Percentiles rank a stretch among this genome's conserved stretches.
Conservation (phyloP, 2,329 filamentous ascomycete species). For the Aspergillus fischeri region DNA sequence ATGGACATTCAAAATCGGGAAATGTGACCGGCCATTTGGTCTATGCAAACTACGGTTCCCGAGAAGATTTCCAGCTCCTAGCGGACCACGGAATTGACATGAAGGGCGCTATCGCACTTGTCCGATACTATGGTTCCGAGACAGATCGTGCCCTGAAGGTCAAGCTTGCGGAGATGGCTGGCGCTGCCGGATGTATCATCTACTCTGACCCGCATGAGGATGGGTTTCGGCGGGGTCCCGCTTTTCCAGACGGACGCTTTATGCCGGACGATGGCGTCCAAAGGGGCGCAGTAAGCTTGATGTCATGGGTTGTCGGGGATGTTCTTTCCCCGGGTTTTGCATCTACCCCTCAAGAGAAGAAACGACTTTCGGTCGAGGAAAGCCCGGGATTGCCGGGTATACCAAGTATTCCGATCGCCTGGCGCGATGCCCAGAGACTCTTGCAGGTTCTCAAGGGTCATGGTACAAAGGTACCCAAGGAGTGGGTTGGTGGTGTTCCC, state of each 20-base stretch:
- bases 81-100: conserved; percentile 67
- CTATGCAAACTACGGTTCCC: conserved; percentile 88
- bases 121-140: conserved; percentile 74
- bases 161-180: conserved; percentile 81
- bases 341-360: conserved; percentile 44
- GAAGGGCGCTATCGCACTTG: conserved; percentile 76
- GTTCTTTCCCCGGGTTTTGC: conserved; percentile 87
- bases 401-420: conserved; percentile 83
- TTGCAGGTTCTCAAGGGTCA: conserved; percentile 71
- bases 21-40: conserved; percentile 82
- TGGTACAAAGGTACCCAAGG: conserved; percentile 63
- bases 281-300: conserved; percentile 73
- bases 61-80: conserved; percentile 74
- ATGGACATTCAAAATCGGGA: conserved; percentile 82
- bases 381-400: conserved; percentile 73
- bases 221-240: conserved; percentile 68
- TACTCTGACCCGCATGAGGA: conserved; percentile 89
- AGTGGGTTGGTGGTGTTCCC: conserved; percentile 74
- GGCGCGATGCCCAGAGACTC: conserved; percentile 79
- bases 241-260: conserved; percentile 72
- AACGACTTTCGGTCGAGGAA: conserved; percentile 65
- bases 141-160: conserved; percentile 74
- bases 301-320: conserved; percentile 81
- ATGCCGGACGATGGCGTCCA: conserved; percentile 81
- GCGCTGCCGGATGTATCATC: conserved; percentile 81